Conservation (phyloP, 352 stramenopile species). For the Globisporangium carolinianum region DNA sequence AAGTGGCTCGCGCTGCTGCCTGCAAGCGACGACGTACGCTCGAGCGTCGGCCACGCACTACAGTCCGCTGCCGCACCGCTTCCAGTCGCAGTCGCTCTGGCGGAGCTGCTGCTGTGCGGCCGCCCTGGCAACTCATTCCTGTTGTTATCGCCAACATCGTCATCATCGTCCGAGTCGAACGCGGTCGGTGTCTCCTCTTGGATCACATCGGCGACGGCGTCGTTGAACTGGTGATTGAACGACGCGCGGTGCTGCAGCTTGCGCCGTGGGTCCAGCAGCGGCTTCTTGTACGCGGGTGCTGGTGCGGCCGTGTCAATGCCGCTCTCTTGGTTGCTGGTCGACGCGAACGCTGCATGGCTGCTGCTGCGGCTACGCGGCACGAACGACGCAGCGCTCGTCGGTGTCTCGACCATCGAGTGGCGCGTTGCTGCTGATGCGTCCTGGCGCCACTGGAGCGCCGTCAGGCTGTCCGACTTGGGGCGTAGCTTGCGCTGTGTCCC, state of each 20-base stretch:
- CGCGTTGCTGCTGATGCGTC: not conserved
- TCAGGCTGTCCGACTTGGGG: slow-evolving; percentile 44
- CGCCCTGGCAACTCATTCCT: not conserved
- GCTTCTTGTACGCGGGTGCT: slow-evolving; percentile 19
- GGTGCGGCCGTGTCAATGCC: slow-evolving; percentile 10
- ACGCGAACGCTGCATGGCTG: slow-evolving; percentile 9
- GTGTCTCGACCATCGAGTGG: slow-evolving; percentile 32
- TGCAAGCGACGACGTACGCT: slow-evolving; percentile 18
- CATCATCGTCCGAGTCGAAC: slow-evolving; percentile 45
- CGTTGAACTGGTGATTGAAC: slow-evolving; percentile 48
- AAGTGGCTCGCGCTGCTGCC: slow-evolving; percentile 16
- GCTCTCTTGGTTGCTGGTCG: slow-evolving; percentile 12
- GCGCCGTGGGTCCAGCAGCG: slow-evolving; percentile 41
- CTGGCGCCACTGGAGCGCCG: slow-evolving; percentile 12
- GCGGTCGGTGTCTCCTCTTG: slow-evolving; percentile 53
- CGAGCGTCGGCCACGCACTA: slow-evolving; percentile 4
- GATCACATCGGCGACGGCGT: slow-evolving; percentile 42
- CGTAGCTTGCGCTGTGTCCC: slow-evolving; percentile 17
- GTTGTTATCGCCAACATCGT: slow-evolving; percentile 19
- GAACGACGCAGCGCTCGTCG: slow-evolving; percentile 2
- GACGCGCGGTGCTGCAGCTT: slow-evolving; percentile 62
- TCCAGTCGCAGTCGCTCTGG: not conserved
- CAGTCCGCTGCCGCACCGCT: not conserved
- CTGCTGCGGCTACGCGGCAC: slow-evolving; percentile 10
- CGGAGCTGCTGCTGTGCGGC: not conserved